Evolutionary conservation across 768 basidiomycete genomes (phyloP).

Genomic region (Crassisporium funariophilum): DNA sequence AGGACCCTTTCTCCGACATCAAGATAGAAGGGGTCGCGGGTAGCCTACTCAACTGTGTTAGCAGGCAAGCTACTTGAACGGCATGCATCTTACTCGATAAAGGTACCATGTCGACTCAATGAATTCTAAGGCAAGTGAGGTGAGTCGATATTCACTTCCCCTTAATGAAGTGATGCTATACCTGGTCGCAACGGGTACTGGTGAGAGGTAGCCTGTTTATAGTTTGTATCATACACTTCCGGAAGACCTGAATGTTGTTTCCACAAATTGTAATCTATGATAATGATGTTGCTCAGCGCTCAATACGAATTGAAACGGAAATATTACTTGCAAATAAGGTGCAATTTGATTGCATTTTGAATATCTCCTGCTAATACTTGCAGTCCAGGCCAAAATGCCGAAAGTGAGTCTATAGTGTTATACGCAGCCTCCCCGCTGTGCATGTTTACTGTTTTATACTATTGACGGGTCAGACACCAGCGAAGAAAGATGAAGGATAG

Average conservation of each 20-base stretch:
- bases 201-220: conserved; percentile 67
- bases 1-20: conserved; percentile 87
- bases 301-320: background rate
- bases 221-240: conserved; percentile 88
- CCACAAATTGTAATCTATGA: conserved; percentile 93
- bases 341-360: conserved; percentile 89
- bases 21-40: conserved; percentile 89
- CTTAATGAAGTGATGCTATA: conserved; percentile 23
- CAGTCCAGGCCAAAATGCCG: conserved; percentile 97
- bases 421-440: conserved; percentile 73
- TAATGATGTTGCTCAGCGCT: background rate
- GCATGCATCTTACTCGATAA: conserved; percentile 66
- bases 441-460: conserved; percentile 91
- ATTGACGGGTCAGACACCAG: background rate
- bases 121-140: conserved; percentile 63
- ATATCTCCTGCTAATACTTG: conserved; percentile 88
- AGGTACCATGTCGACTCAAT: conserved; percentile 97
- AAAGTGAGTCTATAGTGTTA: conserved; percentile 88
- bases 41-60: conserved; percentile 60
- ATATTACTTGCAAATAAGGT: conserved; percentile 72
- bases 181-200: conserved; percentile 84
- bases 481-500: background rate
- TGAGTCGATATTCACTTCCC: background rate
- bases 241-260: conserved; percentile 83
- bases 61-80: conserved; percentile 1